These are phyloP conservation scores for Mucor circinelloides DNA, from an alignment of 371 early-diverging fungal genomes.

Conservation along the genomic window DNA sequence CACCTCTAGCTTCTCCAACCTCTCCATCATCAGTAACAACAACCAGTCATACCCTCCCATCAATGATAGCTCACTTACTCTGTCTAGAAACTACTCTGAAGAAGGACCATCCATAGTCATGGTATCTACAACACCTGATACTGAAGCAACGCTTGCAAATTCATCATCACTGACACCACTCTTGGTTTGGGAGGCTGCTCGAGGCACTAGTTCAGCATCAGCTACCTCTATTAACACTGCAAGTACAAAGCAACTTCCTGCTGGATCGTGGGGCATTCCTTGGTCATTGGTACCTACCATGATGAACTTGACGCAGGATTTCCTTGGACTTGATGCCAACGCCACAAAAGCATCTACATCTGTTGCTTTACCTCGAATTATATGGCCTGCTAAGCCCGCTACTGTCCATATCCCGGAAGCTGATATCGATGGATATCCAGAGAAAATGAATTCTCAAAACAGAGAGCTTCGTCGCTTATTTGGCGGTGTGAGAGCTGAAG, in stretches of 20 bases:
- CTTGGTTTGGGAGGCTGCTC: slow-evolving; percentile 32
- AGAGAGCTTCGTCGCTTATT: slow-evolving; percentile 37
- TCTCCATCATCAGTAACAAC: not conserved
- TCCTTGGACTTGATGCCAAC: not conserved
- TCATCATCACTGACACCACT: slow-evolving; percentile 29
- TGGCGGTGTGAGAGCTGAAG: slow-evolving; percentile 35
- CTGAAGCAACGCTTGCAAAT: slow-evolving; percentile 11
- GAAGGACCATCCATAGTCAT: slow-evolving; percentile 18
- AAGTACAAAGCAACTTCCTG: slow-evolving; percentile 2
- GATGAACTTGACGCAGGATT: slow-evolving; percentile 8
- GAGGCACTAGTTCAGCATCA: not conserved
- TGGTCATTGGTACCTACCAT: slow-evolving; percentile 35
- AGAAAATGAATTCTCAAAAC: slow-evolving; percentile 27
- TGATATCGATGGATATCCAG: slow-evolving; percentile 21
- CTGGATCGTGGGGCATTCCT: slow-evolving; percentile 39
- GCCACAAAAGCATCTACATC: not conserved
- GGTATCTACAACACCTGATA: slow-evolving; percentile 24
- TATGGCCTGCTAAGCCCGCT: slow-evolving; percentile 25
- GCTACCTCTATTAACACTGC: not conserved
- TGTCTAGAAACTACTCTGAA: not conserved
- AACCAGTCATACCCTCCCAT: not conserved
- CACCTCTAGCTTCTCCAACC: not conserved
- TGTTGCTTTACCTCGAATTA: not conserved
- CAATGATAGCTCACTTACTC: not conserved
- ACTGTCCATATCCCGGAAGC: slow-evolving; percentile 9